Conservation (phyloP, 495 filamentous ascomycete species). For the Penicillium chermesinum region DNA sequence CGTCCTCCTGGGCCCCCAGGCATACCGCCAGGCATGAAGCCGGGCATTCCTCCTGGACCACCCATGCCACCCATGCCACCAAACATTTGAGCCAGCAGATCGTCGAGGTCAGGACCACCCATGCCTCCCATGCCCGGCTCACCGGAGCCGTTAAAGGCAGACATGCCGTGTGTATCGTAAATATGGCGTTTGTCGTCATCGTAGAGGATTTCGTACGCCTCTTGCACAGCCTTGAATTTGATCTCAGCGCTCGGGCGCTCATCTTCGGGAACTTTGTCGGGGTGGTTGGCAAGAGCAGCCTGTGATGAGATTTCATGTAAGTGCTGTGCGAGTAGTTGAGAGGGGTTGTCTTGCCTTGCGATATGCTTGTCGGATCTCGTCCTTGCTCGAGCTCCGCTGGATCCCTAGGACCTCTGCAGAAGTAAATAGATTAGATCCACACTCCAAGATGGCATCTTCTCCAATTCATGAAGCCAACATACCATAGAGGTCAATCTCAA, state of each 20-base stretch:
- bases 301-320: slow-evolving; percentile 28
- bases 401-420: slow-evolving; percentile 70
- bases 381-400: slow-evolving; percentile 60
- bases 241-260: slow-evolving; percentile 78
- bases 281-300: slow-evolving; percentile 85
- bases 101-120: slow-evolving; percentile 78
- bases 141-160: slow-evolving; percentile 74
- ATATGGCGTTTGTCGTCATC: slow-evolving; percentile 89
- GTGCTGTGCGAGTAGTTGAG: neutral
- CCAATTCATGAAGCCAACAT: neutral
- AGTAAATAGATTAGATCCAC: neutral
- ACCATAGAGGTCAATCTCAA: slow-evolving; percentile 46
- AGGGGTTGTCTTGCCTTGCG: slow-evolving; percentile 62
- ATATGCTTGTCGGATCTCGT: slow-evolving; percentile 95
- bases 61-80: slow-evolving; percentile 54
- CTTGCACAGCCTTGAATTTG: slow-evolving; percentile 83
- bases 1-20: slow-evolving; percentile 46
- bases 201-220: slow-evolving; percentile 95
- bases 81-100: slow-evolving; percentile 92
- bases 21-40: slow-evolving; percentile 23
- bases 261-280: slow-evolving; percentile 90
- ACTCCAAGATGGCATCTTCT: neutral
- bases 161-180: slow-evolving; percentile 93
- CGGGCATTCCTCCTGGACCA: slow-evolving; percentile 57
- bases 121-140: slow-evolving; percentile 62